These are phyloP conservation scores for Candida boidinii DNA, from an alignment of 805 yeast genomes.

Conservation along the genomic window DNA sequence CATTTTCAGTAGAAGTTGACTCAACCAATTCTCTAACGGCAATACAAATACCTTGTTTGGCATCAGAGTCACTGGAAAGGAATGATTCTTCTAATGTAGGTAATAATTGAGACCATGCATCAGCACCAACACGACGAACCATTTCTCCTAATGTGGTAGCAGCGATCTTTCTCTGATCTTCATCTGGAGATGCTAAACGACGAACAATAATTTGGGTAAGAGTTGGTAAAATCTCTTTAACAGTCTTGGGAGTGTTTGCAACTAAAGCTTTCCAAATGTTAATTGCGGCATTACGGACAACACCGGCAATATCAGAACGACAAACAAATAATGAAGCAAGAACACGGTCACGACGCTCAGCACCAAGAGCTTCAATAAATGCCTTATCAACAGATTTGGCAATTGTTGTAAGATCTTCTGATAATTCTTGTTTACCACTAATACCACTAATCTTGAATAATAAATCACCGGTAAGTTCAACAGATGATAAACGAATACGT, in stretches of 20 bases:
- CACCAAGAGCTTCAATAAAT: slow-evolving; percentile 74
- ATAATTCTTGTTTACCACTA: slow-evolving; percentile 63
- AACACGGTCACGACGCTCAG: slow-evolving; percentile 80
- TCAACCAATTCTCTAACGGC: slow-evolving; percentile 81
- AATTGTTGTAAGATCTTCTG: slow-evolving; percentile 41
- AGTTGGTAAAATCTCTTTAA: slow-evolving; percentile 84
- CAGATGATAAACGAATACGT: slow-evolving; percentile 87
- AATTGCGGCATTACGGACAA: slow-evolving; percentile 81
- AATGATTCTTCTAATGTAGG: slow-evolving; percentile 75
- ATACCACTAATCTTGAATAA: slow-evolving; percentile 92
- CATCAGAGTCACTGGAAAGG: slow-evolving; percentile 58
- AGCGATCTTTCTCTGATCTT: slow-evolving; percentile 73
- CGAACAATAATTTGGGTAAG: slow-evolving; percentile 73
- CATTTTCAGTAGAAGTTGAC: slow-evolving; percentile 55
- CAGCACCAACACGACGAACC: slow-evolving; percentile 88
- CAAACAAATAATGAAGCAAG: slow-evolving; percentile 84
- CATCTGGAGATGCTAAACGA: slow-evolving; percentile 76
- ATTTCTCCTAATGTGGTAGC: slow-evolving; percentile 92
- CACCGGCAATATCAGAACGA: slow-evolving; percentile 83
- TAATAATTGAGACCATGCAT: slow-evolving; percentile 72
- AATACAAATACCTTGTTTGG: slow-evolving; percentile 93
- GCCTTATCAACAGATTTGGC: slow-evolving; percentile 48
- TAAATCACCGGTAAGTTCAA: slow-evolving; percentile 91
- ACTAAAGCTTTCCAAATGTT: slow-evolving; percentile 97
- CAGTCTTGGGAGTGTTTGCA: slow-evolving; percentile 90